phyloP scores from a whole-genome alignment of 306 rosid genomes.

The Fragaria vesca region DNA sequence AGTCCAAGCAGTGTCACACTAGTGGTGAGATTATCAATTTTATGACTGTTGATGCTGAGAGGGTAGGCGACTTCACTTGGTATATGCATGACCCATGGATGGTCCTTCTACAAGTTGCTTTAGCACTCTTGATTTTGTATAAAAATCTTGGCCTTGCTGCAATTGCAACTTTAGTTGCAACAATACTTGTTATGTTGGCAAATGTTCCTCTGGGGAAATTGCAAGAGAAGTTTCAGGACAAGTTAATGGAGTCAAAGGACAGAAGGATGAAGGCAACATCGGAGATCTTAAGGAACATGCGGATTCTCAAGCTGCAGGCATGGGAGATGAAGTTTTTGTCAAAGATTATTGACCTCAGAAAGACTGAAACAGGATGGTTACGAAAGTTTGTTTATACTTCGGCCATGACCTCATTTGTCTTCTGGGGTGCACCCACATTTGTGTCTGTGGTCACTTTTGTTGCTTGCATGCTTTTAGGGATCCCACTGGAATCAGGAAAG shows the following conservation, averaged over 20 bases:
- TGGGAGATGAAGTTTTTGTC: constrained; percentile 94
- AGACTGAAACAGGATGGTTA: constrained; percentile 61
- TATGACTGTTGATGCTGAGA: constrained; percentile 81
- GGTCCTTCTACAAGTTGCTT: constrained; percentile 55
- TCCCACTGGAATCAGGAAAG: constrained; percentile 89
- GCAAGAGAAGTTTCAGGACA: constrained; percentile 64
- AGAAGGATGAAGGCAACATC: constrained; percentile 76
- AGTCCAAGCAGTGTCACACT: constrained; percentile 52
- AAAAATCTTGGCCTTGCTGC: constrained; percentile 80
- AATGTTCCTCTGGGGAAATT: constrained; percentile 66
- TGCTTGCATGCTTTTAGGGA: constrained; percentile 63
- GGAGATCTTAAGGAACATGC: constrained; percentile 77
- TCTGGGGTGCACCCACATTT: constrained; percentile 70
- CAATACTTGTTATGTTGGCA: constrained; percentile 59
- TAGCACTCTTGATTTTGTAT: constrained; percentile 67
- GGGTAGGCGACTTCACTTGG: constrained; percentile 66
- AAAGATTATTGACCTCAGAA: constrained; percentile 54
- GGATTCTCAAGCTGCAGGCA: constrained; percentile 82
- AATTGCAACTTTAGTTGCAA: constrained; percentile 59
- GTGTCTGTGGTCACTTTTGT: constrained; percentile 76
- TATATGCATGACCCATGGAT: constrained; percentile 70
- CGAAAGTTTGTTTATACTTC: constrained; percentile 46
- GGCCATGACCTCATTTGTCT: constrained; percentile 50
- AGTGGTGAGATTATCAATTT: constrained; percentile 79
- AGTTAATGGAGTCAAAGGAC: constrained; percentile 85